phyloP scores from a whole-genome alignment of 345 rosid genomes.

The Aquilaria malaccensis region DNA sequence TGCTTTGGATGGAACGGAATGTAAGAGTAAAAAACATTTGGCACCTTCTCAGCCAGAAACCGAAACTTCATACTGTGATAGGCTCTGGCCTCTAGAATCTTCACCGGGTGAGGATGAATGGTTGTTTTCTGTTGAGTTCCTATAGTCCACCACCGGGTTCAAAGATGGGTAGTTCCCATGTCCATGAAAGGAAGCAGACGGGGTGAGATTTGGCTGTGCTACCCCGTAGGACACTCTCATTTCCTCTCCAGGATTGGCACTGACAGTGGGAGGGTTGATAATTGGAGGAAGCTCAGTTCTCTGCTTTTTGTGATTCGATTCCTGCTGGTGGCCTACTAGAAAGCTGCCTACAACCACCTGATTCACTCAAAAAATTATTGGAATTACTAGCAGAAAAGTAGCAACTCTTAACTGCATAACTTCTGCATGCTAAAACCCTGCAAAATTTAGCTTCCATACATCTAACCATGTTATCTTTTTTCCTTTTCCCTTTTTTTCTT shows the following conservation, averaged over 20 bases:
- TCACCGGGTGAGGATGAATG: constrained; percentile 32
- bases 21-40: constrained; percentile 13
- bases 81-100: constrained; percentile 47
- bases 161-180: constrained; percentile 24
- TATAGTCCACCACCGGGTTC: constrained; percentile 31
- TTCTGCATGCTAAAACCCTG: too few relatives aligned
- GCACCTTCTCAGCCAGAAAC: constrained; percentile 21
- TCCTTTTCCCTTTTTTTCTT: too few relatives aligned
- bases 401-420: too few relatives aligned
- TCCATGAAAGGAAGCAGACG: constrained; percentile 27
- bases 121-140: constrained; percentile 32
- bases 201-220: constrained; percentile 35
- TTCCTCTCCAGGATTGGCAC: constrained; percentile 27
- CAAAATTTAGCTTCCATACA: too few relatives aligned
- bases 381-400: too few relatives aligned
- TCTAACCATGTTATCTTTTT: too few relatives aligned
- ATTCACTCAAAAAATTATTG: constrained; percentile 1
- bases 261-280: constrained; percentile 30
- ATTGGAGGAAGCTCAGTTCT: constrained; percentile 28
- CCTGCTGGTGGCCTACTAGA: constrained; percentile 62
- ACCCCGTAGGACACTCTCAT: constrained; percentile 30
- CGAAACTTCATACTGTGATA: constrained; percentile 47
- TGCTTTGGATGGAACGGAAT: constrained; percentile 9
- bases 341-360: constrained; percentile 86
- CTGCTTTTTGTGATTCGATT: constrained; percentile 66